Conservation (phyloP, 257 asterid species). For the Mitragyna speciosa region DNA sequence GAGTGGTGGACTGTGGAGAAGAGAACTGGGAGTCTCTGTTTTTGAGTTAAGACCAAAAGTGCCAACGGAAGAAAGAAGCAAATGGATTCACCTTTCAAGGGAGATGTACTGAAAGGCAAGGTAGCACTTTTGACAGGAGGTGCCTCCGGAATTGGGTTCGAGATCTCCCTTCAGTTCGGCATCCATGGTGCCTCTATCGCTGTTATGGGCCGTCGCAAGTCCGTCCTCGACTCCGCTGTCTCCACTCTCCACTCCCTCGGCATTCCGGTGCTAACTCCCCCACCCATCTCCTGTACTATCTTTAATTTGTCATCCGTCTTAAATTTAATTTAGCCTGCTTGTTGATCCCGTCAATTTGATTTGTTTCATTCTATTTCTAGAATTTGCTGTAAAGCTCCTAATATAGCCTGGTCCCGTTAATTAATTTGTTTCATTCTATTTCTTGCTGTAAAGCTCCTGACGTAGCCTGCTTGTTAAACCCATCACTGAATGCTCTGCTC, state of each 20-base stretch:
- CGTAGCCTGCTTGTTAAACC: too few relatives aligned
- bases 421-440: too few relatives aligned
- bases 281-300: too few relatives aligned
- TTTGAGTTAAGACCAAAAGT: too few relatives aligned
- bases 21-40: too few relatives aligned
- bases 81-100: slow-evolving; percentile 78
- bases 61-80: neutral
- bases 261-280: slow-evolving; percentile 43
- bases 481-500: too few relatives aligned
- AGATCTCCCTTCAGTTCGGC: slow-evolving; percentile 73
- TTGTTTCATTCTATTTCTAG: too few relatives aligned
- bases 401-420: too few relatives aligned
- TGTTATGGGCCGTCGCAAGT: slow-evolving; percentile 88
- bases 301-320: neutral
- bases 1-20: too few relatives aligned
- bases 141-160: slow-evolving; percentile 87
- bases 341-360: neutral
- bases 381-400: too few relatives aligned
- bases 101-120: slow-evolving; percentile 58
- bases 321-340: neutral
- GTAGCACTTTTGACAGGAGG: slow-evolving; percentile 91
- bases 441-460: too few relatives aligned
- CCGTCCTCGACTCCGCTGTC: slow-evolving; percentile 67
- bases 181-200: slow-evolving; percentile 89
- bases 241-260: slow-evolving; percentile 67